A percentile compares a stretch with the other conserved stretches of the same genome.
Conservation (phyloP, 495 filamentous ascomycete species). For the Podospora pseudocomata region DNA sequence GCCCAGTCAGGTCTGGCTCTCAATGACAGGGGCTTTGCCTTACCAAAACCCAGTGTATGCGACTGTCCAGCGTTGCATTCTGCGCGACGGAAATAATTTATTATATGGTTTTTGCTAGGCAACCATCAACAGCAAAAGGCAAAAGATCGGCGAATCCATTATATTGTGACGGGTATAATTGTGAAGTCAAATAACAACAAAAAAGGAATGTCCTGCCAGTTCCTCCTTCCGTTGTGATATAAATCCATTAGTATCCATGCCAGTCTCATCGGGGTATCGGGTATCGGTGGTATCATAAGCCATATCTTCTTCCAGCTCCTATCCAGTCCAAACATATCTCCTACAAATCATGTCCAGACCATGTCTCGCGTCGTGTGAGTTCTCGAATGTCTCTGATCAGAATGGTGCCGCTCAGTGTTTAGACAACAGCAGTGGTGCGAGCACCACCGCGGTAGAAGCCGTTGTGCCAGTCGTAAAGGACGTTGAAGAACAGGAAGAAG, state of each 20-base stretch:
- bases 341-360: background rate
- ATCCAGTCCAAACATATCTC: background rate
- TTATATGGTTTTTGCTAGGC: too few relatives aligned
- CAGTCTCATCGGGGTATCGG: background rate
- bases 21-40: background rate
- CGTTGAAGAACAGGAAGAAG: conserved; percentile 53
- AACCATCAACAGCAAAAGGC: too few relatives aligned
- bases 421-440: conserved; percentile 28
- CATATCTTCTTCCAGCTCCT: background rate
- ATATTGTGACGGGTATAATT: background rate
- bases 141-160: too few relatives aligned
- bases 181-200: background rate
- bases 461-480: conserved; percentile 47
- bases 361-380: background rate
- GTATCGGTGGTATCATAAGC: background rate
- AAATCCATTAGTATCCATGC: background rate
- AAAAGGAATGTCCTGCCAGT: background rate
- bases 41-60: background rate
- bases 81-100: background rate
- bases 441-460: conserved; percentile 27
- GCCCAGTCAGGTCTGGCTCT: background rate
- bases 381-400: background rate
- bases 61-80: background rate
- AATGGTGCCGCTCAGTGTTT: conserved; percentile 4
- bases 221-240: background rate